phyloP scores from a whole-genome alignment of 1,284 basidiomycete genomes.

The Filobasidium uniguttulatum region DNA sequence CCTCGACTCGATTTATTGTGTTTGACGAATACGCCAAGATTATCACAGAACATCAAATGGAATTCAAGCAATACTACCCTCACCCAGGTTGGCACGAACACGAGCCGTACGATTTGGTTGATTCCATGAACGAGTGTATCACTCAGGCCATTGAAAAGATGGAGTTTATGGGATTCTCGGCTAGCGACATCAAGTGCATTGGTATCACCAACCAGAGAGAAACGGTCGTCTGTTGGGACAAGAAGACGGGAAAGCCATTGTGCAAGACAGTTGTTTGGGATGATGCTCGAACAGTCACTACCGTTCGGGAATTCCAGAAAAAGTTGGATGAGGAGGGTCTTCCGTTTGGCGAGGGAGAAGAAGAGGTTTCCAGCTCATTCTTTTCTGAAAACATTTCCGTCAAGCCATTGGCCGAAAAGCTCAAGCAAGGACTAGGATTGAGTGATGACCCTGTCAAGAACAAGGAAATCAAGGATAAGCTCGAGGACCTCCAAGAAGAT shows the following conservation, averaged over 20 bases:
- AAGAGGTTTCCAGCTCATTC: slow-evolving; percentile 38
- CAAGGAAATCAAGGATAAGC: neutral
- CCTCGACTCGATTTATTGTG: slow-evolving; percentile 89
- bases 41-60: slow-evolving; percentile 70
- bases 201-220: slow-evolving; percentile 98
- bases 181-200: slow-evolving; percentile 71
- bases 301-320: slow-evolving; percentile 62
- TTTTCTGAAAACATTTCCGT: slow-evolving; percentile 47
- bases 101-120: slow-evolving; percentile 69
- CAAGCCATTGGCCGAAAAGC: slow-evolving; percentile 3
- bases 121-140: slow-evolving; percentile 65
- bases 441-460: neutral
- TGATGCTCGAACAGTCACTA: slow-evolving; percentile 75
- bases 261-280: slow-evolving; percentile 93
- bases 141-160: slow-evolving; percentile 57
- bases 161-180: slow-evolving; percentile 58
- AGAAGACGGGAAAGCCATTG: slow-evolving; percentile 71
- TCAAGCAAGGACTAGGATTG: slow-evolving; percentile 12
- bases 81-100: slow-evolving; percentile 95
- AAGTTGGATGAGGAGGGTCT: slow-evolving; percentile 62
- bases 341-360: slow-evolving; percentile 19
- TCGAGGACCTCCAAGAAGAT: slow-evolving; percentile 2
- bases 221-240: slow-evolving; percentile 89
- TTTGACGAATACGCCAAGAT: slow-evolving; percentile 84
- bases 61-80: slow-evolving; percentile 84